A percentile compares a stretch with the other conserved stretches of the same genome.
Evolutionary conservation across 2,329 filamentous ascomycete species (phyloP).

Genomic region (Paraphaeosphaeria minitans): DNA sequence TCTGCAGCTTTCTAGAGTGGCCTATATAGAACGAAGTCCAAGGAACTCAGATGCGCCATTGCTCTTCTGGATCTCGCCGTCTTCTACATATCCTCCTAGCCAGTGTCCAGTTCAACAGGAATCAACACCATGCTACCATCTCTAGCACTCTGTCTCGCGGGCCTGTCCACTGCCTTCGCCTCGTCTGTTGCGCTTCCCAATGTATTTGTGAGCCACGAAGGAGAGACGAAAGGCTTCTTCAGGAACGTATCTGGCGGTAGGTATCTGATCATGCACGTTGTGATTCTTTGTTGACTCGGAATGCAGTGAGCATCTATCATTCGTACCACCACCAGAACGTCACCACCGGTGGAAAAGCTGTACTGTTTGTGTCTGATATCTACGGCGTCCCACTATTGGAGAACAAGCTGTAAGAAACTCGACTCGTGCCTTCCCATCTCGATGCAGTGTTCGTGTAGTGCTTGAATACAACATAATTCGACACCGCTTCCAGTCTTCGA

Average conservation of each 20-base stretch:
- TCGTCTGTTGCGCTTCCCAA: slow-evolving; percentile 1
- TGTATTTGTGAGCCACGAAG: neutral
- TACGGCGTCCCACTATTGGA: slow-evolving; percentile 40
- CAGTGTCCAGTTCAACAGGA: neutral
- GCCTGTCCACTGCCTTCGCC: neutral
- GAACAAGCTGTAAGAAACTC: slow-evolving; percentile 33
- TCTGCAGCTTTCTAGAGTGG: slow-evolving; percentile 2
- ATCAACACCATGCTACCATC: neutral
- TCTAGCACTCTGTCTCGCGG: neutral
- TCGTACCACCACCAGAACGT: slow-evolving; percentile 12
- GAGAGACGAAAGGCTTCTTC: slow-evolving; percentile 10
- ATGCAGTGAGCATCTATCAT: slow-evolving; percentile 23
- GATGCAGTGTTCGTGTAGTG: neutral
- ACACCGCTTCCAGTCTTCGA: neutral
- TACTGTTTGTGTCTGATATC: slow-evolving; percentile 43
- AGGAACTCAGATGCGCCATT: neutral
- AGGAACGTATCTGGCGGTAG: slow-evolving; percentile 34
- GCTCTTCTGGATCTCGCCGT: neutral
- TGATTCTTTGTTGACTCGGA: slow-evolving; percentile 1
- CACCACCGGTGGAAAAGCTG: slow-evolving; percentile 22
- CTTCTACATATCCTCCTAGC: neutral
- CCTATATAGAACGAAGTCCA: neutral
- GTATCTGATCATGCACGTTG: slow-evolving; percentile 8
- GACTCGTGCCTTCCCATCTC: neutral
- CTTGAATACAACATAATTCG: neutral